These are phyloP conservation scores for Sporothrix brunneoviolacea DNA, from an alignment of 2,329 filamentous ascomycete species.

Conservation along the genomic window DNA sequence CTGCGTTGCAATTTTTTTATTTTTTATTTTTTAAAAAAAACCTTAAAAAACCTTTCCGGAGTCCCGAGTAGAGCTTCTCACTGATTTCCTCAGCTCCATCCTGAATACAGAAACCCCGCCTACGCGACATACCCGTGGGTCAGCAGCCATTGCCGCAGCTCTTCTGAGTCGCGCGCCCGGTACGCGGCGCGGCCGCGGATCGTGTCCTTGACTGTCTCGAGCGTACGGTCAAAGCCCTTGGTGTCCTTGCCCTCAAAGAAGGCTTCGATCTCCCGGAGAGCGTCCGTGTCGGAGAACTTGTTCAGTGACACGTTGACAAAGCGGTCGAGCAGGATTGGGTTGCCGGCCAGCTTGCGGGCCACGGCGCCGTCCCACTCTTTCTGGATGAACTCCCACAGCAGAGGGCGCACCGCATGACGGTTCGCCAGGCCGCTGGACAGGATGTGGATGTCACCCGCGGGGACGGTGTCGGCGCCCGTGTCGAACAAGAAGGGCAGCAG, in stretches of 20 bases:
- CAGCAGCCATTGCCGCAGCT: constrained; percentile 54
- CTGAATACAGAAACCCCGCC: not conserved
- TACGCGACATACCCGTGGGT: constrained; percentile 11
- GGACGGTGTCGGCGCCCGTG: constrained; percentile 54
- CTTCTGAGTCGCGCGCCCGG: constrained; percentile 64
- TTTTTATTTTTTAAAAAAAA: not conserved
- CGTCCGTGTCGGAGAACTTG: constrained; percentile 66
- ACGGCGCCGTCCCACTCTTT: constrained; percentile 69
- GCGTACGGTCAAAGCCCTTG: constrained; percentile 74
- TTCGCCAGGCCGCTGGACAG: constrained; percentile 65
- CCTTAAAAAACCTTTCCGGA: too few relatives aligned
- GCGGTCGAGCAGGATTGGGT: constrained; percentile 83
- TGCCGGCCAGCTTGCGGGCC: constrained; percentile 61
- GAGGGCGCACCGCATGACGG: constrained; percentile 65
- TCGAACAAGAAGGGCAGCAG: constrained; percentile 75
- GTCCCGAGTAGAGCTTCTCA: too few relatives aligned
- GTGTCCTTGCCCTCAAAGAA: constrained; percentile 90
- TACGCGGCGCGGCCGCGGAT: constrained; percentile 80
- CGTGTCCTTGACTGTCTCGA: constrained; percentile 80
- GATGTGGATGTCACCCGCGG: constrained; percentile 80
- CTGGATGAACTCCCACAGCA: constrained; percentile 82
- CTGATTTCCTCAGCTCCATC: too few relatives aligned
- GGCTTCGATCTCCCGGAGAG: constrained; percentile 66
- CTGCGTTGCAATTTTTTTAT: not conserved
- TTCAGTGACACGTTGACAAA: constrained; percentile 74